Evolutionary conservation across 148 eudicot genomes (phyloP), one percentile per base, ranked within the genome.

Genomic region (Chenopodium album): DNA sequence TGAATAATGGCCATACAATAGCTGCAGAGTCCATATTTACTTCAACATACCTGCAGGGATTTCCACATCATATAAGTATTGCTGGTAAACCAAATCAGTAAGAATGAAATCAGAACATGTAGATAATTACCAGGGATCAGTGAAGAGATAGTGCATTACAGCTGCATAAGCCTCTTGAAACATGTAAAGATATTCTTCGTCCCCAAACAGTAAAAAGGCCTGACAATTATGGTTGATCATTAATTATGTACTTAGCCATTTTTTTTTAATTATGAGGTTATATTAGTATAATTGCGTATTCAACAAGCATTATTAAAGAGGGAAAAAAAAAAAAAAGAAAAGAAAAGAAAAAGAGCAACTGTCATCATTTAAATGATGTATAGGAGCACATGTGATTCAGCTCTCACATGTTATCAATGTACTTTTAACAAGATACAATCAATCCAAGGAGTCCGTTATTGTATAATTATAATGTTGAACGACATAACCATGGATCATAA

Each of bases 11-110:
- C 99, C 99, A 96, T n/a, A 96, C 99, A 78, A 96, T 91, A 81
- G 97, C 94, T 63, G 97, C 99, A 79, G 99, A 94, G 85, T 96
- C 96, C 99, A 96, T 96, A 87, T 96, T 96, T 76, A 96, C 99
- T 87, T 96, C 99, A 66, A 96, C 97, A 85, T 94, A 96, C 99
- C 99, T 96, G 83, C 17, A 81, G 28, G 8, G 60, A 50, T 46
- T 68, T 73, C 41, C 84, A n/a, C 76, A n/a, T 52, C 10, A 63
- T 44, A 26, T 79, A 62, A 79, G 79, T 48, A 74, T 47, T 41
- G 37, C 34, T 56, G 67, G 44, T n/a, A 50, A 73, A 59, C 47
- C 9, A 77, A 41, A 63, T 62, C 66, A 63, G 46, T 64, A 3
- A 77, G 79, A 83, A 75, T 50, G 71, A 52, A 50, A 17, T 77